Evolutionary conservation across 257 asterid species (phyloP), one percentile per base, ranked within the genome.

Genomic region (Nicotiana attenuata): DNA sequence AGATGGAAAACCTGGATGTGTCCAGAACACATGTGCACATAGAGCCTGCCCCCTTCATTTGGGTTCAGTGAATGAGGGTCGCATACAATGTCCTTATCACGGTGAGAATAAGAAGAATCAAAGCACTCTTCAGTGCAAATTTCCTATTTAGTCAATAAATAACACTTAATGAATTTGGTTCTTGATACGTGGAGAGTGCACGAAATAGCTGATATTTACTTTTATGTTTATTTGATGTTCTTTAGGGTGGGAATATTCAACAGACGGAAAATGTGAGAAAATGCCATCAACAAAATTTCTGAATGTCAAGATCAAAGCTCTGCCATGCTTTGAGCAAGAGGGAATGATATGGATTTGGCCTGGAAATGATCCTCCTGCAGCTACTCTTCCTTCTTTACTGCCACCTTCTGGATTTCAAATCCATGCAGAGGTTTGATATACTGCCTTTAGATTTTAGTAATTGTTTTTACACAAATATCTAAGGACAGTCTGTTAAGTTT

Each of bases 301-400:
- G 24, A 90, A 92, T 33, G 93, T 91, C 65, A 95, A 91, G 88
- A 91, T 95, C 81, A 92, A 78, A 81, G 88, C 99, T 38, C 81
- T 95, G 83, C 99, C 98, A 17, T 95, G 99, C 90, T 91, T 91
- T 83, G 99, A 95, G 87, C 93, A 92, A 85, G 99, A 93, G 33
- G 99, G 98, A 4, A 86, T 95, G 93, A 91, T 95, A 81, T 95
- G 98, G 99, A 91, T 95, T 80, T 95, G 99, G 98, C 99, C 99
- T 4, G 99, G 99, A 65, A 87, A 85, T 80, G 94, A 90, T 85
- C 96, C 99, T 78, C 99, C 99, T 20, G 78, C 94, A 7, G 90
- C 97, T 26, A 91, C n/a, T 19, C 35, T 94, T 56, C 98, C 99
- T 81, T 95, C 97, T 56, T 84, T 93, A 61, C 81, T 83, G 61